A percentile compares a stretch with the other conserved stretches of the same genome.
phyloP scores from a whole-genome alignment of 2,329 filamentous ascomycete species.

The Trichoderma guizhouense region DNA sequence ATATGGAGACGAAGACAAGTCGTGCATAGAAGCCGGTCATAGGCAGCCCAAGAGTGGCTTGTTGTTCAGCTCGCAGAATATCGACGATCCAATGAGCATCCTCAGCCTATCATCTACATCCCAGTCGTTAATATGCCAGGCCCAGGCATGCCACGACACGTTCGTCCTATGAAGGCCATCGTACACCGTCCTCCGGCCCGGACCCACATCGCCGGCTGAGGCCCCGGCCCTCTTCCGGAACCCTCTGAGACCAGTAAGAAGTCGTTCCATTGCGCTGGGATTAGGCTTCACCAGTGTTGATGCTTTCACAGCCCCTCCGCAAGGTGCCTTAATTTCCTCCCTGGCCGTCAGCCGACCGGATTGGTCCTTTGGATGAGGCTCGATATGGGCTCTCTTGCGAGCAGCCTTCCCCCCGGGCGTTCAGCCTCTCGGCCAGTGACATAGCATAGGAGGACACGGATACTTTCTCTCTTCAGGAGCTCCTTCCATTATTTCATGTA shows the following conservation, averaged over 20 bases:
- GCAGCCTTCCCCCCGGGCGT: background rate
- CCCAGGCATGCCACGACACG: background rate
- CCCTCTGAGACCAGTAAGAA: slow-evolving; percentile 3
- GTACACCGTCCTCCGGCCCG: slow-evolving; percentile 7
- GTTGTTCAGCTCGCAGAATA: background rate
- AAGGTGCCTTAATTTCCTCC: slow-evolving; percentile 10
- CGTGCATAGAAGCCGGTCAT: background rate
- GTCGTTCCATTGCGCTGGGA: slow-evolving; percentile 15
- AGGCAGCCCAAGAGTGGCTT: background rate
- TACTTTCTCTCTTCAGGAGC: background rate
- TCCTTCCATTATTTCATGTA: background rate
- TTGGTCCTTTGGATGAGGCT: background rate
- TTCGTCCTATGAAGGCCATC: background rate
- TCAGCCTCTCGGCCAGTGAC: background rate
- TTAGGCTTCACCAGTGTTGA: slow-evolving; percentile 14
- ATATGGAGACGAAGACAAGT: background rate
- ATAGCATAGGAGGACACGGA: background rate
- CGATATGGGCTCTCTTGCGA: background rate
- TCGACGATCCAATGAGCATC: background rate
- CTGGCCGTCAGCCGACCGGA: background rate
- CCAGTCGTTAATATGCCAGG: background rate
- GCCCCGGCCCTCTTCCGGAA: slow-evolving; percentile 7
- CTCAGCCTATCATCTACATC: background rate
- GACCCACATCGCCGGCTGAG: slow-evolving; percentile 17
- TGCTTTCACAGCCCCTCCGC: slow-evolving; percentile 15